A percentile compares a stretch with the other conserved stretches of the same genome.
Evolutionary conservation across 2,329 filamentous ascomycete genomes (phyloP).

Genomic region (Exophiala oligosperma): DNA sequence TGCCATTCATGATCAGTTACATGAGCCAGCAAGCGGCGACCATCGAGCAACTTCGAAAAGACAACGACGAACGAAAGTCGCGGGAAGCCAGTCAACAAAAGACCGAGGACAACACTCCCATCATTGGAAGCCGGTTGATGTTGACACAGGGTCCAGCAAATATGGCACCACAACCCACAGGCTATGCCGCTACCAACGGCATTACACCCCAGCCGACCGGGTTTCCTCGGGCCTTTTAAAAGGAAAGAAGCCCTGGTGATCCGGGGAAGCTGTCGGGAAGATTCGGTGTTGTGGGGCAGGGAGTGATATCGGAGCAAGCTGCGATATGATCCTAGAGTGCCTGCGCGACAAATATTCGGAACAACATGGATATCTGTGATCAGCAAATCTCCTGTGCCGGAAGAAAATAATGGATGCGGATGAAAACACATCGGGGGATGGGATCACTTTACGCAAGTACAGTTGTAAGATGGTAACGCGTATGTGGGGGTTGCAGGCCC

Average conservation of each 20-base stretch:
- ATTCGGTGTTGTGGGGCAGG: conserved; percentile 6
- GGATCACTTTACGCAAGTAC: background rate
- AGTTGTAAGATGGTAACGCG: background rate
- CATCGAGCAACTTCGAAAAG: conserved; percentile 81
- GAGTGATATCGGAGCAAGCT: background rate
- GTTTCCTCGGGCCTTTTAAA: conserved; percentile 57
- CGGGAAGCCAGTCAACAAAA: conserved; percentile 73
- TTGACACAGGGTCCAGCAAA: conserved; percentile 82
- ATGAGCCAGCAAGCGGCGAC: conserved; percentile 86
- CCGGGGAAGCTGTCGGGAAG: conserved; percentile 8
- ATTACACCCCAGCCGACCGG: conserved; percentile 87
- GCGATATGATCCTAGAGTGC: background rate
- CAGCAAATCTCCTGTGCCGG: background rate
- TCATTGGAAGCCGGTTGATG: conserved; percentile 89
- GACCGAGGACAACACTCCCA: conserved; percentile 90
- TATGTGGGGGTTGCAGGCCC: background rate
- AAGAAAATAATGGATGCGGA: background rate
- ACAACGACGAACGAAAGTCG: conserved; percentile 90
- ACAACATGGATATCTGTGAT: background rate
- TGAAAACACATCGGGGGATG: background rate
- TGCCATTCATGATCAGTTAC: conserved; percentile 99
- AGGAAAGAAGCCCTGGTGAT: conserved; percentile 8
- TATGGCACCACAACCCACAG: conserved; percentile 58
- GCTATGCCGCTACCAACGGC: conserved; percentile 80
- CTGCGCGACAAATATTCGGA: background rate